Percentiles rank a stretch among this genome's conserved stretches.
phyloP scores from a whole-genome alignment of 352 stramenopile species.

The Elongisporangium anandrum region DNA sequence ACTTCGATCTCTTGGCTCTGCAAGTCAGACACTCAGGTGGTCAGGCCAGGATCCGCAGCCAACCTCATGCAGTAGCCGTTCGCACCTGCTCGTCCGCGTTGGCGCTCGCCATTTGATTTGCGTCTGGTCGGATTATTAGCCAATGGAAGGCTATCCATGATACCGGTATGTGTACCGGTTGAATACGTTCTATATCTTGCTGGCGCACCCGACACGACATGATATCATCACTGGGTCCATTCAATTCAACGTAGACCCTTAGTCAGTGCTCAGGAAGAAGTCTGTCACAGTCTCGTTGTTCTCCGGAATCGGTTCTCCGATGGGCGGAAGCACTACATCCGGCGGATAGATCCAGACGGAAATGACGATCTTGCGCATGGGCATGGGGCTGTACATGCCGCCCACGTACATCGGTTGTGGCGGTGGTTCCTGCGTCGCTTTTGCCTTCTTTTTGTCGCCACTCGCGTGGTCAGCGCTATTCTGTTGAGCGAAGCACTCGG shows the following conservation, averaged over 20 bases:
- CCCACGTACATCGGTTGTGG: slow-evolving; percentile 7
- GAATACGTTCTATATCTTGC: no score
- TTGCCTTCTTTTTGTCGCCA: slow-evolving; percentile 2
- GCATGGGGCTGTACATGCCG: slow-evolving; percentile 41
- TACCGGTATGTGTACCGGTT: not conserved
- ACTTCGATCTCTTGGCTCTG: slow-evolving; percentile 76
- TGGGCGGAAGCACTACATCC: slow-evolving; percentile 54
- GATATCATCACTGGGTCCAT: no score
- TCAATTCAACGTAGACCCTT: not conserved
- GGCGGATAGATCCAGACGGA: slow-evolving; percentile 69
- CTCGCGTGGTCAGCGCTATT: not conserved
- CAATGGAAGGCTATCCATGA: not conserved
- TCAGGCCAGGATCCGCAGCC: not conserved
- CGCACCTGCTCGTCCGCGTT: not conserved
- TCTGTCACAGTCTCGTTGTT: slow-evolving; percentile 30
- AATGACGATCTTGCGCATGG: slow-evolving; percentile 50
- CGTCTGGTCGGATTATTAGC: not conserved
- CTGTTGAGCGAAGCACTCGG: slow-evolving; percentile 22
- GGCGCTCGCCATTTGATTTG: not conserved
- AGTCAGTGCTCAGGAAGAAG: slow-evolving; percentile 33
- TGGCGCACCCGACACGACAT: no score
- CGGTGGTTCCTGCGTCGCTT: not conserved
- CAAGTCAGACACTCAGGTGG: not conserved
- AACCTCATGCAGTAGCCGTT: not conserved
- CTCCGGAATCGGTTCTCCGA: slow-evolving; percentile 43